phyloP scores from a whole-genome alignment of 495 filamentous ascomycete species.

The Hypoxylon fuscum region DNA sequence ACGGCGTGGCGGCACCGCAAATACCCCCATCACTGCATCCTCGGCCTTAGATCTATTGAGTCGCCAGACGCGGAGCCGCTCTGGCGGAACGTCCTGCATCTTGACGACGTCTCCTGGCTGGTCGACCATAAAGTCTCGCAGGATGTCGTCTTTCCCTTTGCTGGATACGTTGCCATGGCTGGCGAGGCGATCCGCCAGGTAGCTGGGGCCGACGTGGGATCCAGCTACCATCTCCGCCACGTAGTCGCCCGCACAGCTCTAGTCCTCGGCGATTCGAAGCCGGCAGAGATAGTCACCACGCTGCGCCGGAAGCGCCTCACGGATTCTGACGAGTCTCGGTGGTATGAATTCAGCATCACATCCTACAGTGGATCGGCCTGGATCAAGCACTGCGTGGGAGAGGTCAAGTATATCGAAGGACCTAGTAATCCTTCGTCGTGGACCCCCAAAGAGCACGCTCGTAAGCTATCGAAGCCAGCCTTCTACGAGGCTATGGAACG shows the following conservation, averaged over 20 bases:
- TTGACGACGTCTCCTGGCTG: conserved; percentile 57
- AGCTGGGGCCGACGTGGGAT: conserved; percentile 23
- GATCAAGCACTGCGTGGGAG: conserved; percentile 55
- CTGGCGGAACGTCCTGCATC: conserved; percentile 56
- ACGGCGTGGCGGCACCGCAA: conserved; percentile 52
- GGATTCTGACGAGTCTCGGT: conserved; percentile 47
- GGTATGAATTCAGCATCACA: conserved; percentile 57
- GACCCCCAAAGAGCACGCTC: conserved; percentile 11
- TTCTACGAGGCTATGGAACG: conserved; percentile 49
- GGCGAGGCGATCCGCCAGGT: conserved; percentile 55
- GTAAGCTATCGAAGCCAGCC: conserved; percentile 18
- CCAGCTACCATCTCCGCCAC: conserved; percentile 47
- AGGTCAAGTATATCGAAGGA: conserved; percentile 39
- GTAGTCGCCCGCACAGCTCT: conserved; percentile 48
- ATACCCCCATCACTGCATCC: conserved; percentile 54
- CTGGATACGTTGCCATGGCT: conserved; percentile 57
- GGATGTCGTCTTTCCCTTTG: conserved; percentile 55
- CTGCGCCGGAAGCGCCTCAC: conserved; percentile 48
- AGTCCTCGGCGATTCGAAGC: conserved; percentile 45
- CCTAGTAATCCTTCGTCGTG: not conserved
- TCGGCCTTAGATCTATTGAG: conserved; percentile 52
- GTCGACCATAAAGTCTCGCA: conserved; percentile 52
- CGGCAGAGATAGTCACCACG: conserved; percentile 53
- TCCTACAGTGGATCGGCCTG: conserved; percentile 49
- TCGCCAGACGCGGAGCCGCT: conserved; percentile 47